Conservation (phyloP, 2,329 filamentous ascomycete genomes). For the Xylaria hypoxylon region DNA sequence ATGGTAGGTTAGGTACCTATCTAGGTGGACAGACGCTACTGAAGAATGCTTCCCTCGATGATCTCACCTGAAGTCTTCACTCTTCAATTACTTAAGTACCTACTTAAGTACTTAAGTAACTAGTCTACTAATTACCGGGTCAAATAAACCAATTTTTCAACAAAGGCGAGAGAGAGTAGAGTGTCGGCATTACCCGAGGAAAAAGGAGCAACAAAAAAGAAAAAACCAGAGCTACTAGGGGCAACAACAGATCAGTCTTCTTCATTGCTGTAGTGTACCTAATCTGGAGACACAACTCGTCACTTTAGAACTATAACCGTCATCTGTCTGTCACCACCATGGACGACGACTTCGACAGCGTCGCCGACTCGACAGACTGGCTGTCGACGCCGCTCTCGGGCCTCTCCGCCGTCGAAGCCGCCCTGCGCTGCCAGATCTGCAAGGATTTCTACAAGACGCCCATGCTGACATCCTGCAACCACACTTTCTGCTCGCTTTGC, state of each 20-base stretch:
- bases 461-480: constrained; percentile 92
- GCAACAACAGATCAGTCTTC: background rate
- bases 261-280: background rate
- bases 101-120: no score
- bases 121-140: background rate
- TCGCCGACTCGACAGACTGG: constrained; percentile 89
- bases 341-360: constrained; percentile 52
- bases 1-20: no score
- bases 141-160: background rate
- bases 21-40: background rate
- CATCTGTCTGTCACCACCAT: constrained; percentile 34
- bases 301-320: background rate
- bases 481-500: constrained; percentile 97
- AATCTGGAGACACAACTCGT: background rate
- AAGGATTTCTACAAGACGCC: constrained; percentile 97
- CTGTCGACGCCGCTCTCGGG: constrained; percentile 74
- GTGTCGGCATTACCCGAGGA: background rate
- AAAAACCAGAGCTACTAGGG: background rate
- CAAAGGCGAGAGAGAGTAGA: background rate
- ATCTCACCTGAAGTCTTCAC: background rate
- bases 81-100: no score
- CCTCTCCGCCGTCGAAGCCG: constrained; percentile 80
- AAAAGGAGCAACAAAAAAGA: no score
- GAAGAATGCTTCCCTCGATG: background rate
- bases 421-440: constrained; percentile 94